phyloP scores from a whole-genome alignment of 1,139 yeast species.

The Suhomyces bolitotheri region DNA sequence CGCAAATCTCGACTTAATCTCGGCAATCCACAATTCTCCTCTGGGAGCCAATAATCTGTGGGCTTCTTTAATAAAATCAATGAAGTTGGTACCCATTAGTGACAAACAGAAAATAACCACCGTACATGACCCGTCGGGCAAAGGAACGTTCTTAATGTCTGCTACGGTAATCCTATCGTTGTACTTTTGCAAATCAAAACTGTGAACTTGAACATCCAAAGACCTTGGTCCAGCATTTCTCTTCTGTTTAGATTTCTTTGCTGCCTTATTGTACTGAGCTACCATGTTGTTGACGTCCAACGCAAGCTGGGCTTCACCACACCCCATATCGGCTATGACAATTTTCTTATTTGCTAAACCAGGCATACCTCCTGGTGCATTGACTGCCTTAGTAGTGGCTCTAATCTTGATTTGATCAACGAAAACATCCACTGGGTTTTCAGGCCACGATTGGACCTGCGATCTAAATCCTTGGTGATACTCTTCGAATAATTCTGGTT shows the following conservation, averaged over 20 bases:
- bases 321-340: constrained; percentile 96
- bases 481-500: constrained; percentile 88
- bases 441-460: constrained; percentile 97
- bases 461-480: constrained; percentile 94
- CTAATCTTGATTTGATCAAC: constrained; percentile 69
- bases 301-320: constrained; percentile 93
- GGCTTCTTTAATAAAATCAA: constrained; percentile 90
- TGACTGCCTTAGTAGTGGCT: constrained; percentile 60
- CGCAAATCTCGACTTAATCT: constrained; percentile 86
- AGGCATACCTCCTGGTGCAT: constrained; percentile 95
- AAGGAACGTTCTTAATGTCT: constrained; percentile 87
- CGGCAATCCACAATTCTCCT: constrained; percentile 97
- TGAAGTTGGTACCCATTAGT: constrained; percentile 94
- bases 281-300: constrained; percentile 58
- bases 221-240: constrained; percentile 25
- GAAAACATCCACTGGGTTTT: constrained; percentile 90
- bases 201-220: constrained; percentile 68
- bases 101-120: constrained; percentile 90
- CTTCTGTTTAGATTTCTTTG: constrained; percentile 31
- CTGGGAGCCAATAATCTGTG: constrained; percentile 81
- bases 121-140: constrained; percentile 73
- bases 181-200: constrained; percentile 85
- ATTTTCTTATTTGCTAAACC: constrained; percentile 56
- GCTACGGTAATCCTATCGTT: constrained; percentile 93
- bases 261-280: constrained; percentile 31